Evolutionary conservation across 2,329 filamentous ascomycete genomes (phyloP).

Genomic region (Aspergillus viridinutans): DNA sequence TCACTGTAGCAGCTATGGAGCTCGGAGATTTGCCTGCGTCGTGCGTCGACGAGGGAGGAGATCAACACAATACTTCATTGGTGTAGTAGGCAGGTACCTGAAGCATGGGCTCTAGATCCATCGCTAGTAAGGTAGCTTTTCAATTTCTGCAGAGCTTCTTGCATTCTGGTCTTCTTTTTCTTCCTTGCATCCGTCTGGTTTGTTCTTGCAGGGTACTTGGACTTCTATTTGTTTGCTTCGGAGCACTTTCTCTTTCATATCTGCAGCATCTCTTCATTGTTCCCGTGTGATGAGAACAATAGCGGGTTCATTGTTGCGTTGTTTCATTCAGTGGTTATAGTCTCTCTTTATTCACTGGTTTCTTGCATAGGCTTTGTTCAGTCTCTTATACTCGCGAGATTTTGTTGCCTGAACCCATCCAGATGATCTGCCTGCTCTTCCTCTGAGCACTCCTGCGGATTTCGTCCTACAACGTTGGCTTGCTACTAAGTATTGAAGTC

Average conservation of each 20-base stretch:
- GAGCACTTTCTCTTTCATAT: background rate
- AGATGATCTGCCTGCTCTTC: background rate
- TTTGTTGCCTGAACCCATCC: background rate
- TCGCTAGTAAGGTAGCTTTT: background rate
- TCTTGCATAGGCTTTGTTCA: background rate
- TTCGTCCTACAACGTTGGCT: background rate
- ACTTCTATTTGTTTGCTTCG: background rate
- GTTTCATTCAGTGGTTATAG: background rate
- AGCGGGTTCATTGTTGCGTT: background rate
- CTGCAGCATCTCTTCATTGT: background rate
- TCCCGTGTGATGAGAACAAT: background rate
- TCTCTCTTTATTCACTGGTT: background rate
- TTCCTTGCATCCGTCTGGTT: background rate
- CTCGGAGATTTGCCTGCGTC: slow-evolving; percentile 9
- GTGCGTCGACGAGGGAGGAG: slow-evolving; percentile 8
- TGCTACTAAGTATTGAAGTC: background rate
- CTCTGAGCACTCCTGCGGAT: background rate
- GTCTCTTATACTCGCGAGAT: background rate
- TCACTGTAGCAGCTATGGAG: slow-evolving; percentile 4
- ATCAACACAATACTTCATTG: background rate
- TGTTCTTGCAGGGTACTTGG: background rate
- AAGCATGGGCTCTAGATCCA: background rate
- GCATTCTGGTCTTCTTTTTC: background rate
- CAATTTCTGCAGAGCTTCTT: background rate
- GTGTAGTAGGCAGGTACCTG: background rate